Evolutionary conservation across 371 early-diverging fungal species (phyloP).

Genomic region (Circinella minor): DNA sequence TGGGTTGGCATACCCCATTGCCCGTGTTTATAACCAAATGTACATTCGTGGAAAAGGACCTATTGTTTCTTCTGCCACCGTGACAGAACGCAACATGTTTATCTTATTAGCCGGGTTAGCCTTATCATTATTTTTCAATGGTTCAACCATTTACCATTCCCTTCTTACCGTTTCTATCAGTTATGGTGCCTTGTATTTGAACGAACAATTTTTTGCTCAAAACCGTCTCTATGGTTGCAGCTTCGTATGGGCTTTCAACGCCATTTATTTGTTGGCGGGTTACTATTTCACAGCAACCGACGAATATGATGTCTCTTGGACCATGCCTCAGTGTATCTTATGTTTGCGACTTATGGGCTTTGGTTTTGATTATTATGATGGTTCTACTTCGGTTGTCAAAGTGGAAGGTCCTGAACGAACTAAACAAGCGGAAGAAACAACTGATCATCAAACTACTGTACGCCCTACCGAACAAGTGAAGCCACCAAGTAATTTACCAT

Average conservation of each 20-base stretch:
- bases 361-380: conserved; percentile 71
- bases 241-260: conserved; percentile 63
- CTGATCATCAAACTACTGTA: conserved; percentile 15
- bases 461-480: conserved; percentile 18
- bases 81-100: conserved; percentile 54
- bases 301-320: conserved; percentile 73
- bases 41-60: conserved; percentile 27
- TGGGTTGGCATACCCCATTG: conserved; percentile 58
- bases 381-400: conserved; percentile 14
- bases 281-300: conserved; percentile 62
- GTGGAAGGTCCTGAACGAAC: conserved; percentile 24
- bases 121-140: conserved; percentile 65
- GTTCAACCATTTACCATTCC: conserved; percentile 62
- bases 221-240: conserved; percentile 46
- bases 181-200: conserved; percentile 49
- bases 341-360: conserved; percentile 77
- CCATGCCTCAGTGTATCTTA: conserved; percentile 77
- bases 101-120: conserved; percentile 55
- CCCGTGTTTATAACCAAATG: conserved; percentile 41
- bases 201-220: conserved; percentile 30
- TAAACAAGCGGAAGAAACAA: conserved; percentile 14
- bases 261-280: conserved; percentile 59
- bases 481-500: conserved; percentile 24
- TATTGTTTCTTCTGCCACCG: conserved; percentile 34
- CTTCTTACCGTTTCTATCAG: conserved; percentile 59